A percentile compares a stretch with the other conserved stretches of the same genome.
Conservation (phyloP, 2,329 filamentous ascomycete genomes). For the Fusarium marasasianum region DNA sequence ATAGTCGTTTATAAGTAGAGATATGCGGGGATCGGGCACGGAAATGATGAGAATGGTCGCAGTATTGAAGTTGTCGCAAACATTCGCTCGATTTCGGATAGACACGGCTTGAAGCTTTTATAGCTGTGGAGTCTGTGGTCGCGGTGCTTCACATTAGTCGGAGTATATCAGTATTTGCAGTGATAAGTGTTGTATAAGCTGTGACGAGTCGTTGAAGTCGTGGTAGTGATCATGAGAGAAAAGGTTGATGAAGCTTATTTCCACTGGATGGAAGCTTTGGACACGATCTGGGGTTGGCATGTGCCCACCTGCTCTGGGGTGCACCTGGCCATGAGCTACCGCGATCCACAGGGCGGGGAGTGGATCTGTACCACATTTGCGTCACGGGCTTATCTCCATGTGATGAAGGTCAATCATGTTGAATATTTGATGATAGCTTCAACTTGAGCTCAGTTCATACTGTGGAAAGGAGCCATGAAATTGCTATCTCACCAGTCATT, state of each 20-base stretch:
- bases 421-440: neutral
- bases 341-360: constrained; percentile 30
- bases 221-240: neutral
- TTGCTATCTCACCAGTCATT: rapidly evolving
- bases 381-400: constrained; percentile 32
- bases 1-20: constrained; percentile 19
- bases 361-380: constrained; percentile 21
- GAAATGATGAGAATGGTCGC: neutral
- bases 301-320: constrained; percentile 30
- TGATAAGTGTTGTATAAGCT: neutral
- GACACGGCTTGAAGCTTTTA: neutral
- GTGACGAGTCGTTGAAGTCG: neutral
- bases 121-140: neutral
- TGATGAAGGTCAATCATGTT: constrained; percentile 10
- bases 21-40: neutral
- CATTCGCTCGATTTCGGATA: constrained; percentile 17
- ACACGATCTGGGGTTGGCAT: constrained; percentile 34
- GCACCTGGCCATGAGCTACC: constrained; percentile 34
- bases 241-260: constrained; percentile 9
- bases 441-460: neutral
- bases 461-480: neutral
- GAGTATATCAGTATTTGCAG: neutral
- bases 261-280: constrained; percentile 12
- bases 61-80: constrained; percentile 14
- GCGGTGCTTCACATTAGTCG: neutral